These are phyloP conservation scores for Zymoseptoria ardabiliae DNA, from an alignment of 2,329 filamentous ascomycete genomes.

Conservation along the genomic window DNA sequence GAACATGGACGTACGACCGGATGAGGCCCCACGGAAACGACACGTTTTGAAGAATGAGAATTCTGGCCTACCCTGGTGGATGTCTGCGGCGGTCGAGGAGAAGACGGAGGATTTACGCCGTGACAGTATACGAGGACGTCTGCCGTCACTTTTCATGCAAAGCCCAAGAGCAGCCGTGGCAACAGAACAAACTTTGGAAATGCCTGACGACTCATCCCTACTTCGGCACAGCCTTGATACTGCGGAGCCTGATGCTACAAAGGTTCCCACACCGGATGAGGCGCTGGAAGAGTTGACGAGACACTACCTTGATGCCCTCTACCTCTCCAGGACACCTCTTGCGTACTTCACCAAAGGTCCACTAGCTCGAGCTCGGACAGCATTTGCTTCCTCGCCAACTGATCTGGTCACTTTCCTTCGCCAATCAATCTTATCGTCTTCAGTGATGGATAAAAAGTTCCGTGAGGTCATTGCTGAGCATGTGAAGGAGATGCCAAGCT, in stretches of 20 bases:
- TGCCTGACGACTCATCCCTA: not conserved
- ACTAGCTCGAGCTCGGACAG: slow-evolving; percentile 64
- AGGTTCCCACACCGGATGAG: slow-evolving; percentile 6
- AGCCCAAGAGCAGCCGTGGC: not conserved
- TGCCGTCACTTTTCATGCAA: not conserved
- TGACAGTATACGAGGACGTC: not conserved
- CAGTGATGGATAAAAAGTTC: slow-evolving; percentile 72
- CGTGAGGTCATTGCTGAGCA: slow-evolving; percentile 60
- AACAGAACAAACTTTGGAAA: not conserved
- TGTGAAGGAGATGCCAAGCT: slow-evolving; percentile 46
- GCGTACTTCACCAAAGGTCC: slow-evolving; percentile 82
- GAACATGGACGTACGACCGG: slow-evolving; percentile 25
- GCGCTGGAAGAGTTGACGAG: slow-evolving; percentile 25
- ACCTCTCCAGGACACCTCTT: slow-evolving; percentile 58
- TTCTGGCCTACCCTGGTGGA: slow-evolving; percentile 21
- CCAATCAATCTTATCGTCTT: slow-evolving; percentile 25
- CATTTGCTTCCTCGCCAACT: slow-evolving; percentile 56
- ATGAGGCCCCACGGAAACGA: slow-evolving; percentile 22
- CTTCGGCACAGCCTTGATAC: not conserved
- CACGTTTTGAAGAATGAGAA: slow-evolving; percentile 8
- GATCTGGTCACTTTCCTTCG: slow-evolving; percentile 64
- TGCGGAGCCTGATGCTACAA: not conserved
- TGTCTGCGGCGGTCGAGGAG: slow-evolving; percentile 10
- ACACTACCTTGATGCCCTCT: slow-evolving; percentile 39
- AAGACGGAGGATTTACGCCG: not conserved